A percentile compares a stretch with the other conserved stretches of the same genome.
Evolutionary conservation across 2,329 filamentous ascomycete species (phyloP).

Genomic region (Kalaharituber pfeilii): DNA sequence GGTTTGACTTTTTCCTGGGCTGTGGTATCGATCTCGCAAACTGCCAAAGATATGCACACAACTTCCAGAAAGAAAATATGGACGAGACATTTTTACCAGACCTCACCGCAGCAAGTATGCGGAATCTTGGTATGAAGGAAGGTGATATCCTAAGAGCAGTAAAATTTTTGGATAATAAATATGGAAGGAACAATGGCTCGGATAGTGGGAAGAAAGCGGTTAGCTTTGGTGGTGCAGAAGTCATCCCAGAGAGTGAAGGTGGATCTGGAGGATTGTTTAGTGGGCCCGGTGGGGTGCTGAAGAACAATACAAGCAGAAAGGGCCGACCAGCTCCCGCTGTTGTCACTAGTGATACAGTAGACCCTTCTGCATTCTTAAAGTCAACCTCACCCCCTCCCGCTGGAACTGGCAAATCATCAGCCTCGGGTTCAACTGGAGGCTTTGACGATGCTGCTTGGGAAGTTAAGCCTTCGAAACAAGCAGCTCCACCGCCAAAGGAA

Average conservation of each 20-base stretch:
- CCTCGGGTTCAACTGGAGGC: constrained; percentile 33
- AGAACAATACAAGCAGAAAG: constrained; percentile 78
- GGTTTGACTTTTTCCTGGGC: constrained; percentile 95
- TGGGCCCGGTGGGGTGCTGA: constrained; percentile 72
- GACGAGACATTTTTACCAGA: constrained; percentile 83
- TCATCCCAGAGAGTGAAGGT: constrained; percentile 31
- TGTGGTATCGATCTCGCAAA: constrained; percentile 84
- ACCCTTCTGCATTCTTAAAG: constrained; percentile 27
- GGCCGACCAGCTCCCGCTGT: constrained; percentile 74
- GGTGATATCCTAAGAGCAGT: constrained; percentile 94
- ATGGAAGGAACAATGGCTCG: constrained; percentile 45
- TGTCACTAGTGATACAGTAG: constrained; percentile 68
- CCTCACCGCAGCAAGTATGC: constrained; percentile 63
- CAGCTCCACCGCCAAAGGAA: constrained; percentile 26
- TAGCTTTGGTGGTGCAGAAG: constrained; percentile 33
- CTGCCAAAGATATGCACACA: constrained; percentile 83
- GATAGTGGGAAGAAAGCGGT: constrained; percentile 26
- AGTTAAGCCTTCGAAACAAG: constrained; percentile 61
- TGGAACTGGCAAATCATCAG: background rate
- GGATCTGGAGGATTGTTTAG: constrained; percentile 56
- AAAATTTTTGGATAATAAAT: constrained; percentile 70
- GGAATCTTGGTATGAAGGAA: constrained; percentile 83
- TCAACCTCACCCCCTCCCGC: background rate
- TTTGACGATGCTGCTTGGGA: constrained; percentile 98
- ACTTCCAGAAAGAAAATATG: constrained; percentile 84